A percentile compares a stretch with the other conserved stretches of the same genome.
phyloP scores from a whole-genome alignment of 2,329 filamentous ascomycete genomes.

The Fusarium equiseti region DNA sequence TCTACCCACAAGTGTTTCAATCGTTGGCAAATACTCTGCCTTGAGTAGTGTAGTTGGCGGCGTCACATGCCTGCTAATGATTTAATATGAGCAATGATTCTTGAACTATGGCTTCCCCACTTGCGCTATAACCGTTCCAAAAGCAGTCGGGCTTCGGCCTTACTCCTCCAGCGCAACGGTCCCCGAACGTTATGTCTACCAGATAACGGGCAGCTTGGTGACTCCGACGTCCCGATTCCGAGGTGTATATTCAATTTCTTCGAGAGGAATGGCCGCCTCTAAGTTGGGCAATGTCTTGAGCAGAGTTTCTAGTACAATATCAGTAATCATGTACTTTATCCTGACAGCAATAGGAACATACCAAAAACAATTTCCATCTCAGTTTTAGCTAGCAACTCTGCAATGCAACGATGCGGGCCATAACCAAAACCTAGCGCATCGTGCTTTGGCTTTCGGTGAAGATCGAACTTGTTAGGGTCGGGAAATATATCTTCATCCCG shows the following conservation, averaged over 20 bases:
- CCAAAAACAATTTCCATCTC: slow-evolving; percentile 25
- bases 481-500: slow-evolving; percentile 59
- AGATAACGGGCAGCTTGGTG: slow-evolving; percentile 10
- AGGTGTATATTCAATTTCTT: slow-evolving; percentile 29
- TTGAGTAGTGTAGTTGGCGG: not conserved
- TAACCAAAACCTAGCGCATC: slow-evolving; percentile 60
- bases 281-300: slow-evolving; percentile 20
- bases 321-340: not conserved
- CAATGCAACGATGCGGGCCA: slow-evolving; percentile 61
- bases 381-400: slow-evolving; percentile 56
- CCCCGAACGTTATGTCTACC: not conserved
- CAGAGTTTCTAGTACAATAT: not conserved
- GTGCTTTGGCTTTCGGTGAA: slow-evolving; percentile 52
- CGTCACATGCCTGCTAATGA: not conserved
- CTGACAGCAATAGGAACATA: not conserved
- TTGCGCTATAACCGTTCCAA: not conserved
- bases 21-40: not conserved
- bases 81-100: not conserved
- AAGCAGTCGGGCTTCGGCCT: not conserved
- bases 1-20: not conserved
- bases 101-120: not conserved
- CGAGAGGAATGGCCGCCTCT: slow-evolving; percentile 12
- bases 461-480: slow-evolving; percentile 58
- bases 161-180: not conserved
- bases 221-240: slow-evolving; percentile 24